Conservation (phyloP, 1,139 yeast genomes). For the Debaryomycetaceae sp. region DNA sequence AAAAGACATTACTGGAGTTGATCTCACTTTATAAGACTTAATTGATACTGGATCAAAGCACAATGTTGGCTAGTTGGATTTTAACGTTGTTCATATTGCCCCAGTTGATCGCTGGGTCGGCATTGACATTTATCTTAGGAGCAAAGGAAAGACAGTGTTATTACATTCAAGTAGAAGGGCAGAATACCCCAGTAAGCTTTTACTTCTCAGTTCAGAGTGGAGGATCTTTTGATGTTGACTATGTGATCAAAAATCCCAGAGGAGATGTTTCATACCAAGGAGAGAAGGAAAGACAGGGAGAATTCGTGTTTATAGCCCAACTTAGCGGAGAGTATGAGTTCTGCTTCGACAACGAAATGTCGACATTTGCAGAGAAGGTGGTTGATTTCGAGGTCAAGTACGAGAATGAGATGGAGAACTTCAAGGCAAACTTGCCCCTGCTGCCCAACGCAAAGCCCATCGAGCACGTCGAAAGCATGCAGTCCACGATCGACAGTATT, state of each 20-base stretch:
- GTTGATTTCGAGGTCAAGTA: slow-evolving; percentile 81
- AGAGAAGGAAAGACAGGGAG: slow-evolving; percentile 78
- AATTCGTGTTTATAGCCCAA: slow-evolving; percentile 71
- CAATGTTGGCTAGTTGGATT: background rate
- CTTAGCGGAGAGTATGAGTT: slow-evolving; percentile 83
- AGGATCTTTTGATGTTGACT: slow-evolving; percentile 82
- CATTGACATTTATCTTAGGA: slow-evolving; percentile 74
- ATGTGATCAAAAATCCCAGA: slow-evolving; percentile 67
- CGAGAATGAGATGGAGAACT: slow-evolving; percentile 44
- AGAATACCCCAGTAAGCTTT: slow-evolving; percentile 66
- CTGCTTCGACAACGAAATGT: slow-evolving; percentile 86
- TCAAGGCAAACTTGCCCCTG: slow-evolving; percentile 66
- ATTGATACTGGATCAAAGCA: background rate
- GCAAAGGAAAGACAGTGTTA: slow-evolving; percentile 79
- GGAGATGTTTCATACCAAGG: slow-evolving; percentile 57
- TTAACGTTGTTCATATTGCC: slow-evolving; percentile 19
- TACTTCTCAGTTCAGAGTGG: slow-evolving; percentile 94
- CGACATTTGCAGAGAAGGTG: slow-evolving; percentile 81
- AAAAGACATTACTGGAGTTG: background rate
- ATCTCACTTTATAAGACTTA: background rate
- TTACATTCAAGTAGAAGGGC: slow-evolving; percentile 67
- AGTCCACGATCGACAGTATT: slow-evolving; percentile 53
- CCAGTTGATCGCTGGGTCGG: slow-evolving; percentile 44
- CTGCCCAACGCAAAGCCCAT: slow-evolving; percentile 56
- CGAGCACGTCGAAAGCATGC: slow-evolving; percentile 62